Evolutionary conservation across 2,329 filamentous ascomycete species (phyloP), one percentile per base, ranked within the genome.

Genomic region (Fusarium sp.): DNA sequence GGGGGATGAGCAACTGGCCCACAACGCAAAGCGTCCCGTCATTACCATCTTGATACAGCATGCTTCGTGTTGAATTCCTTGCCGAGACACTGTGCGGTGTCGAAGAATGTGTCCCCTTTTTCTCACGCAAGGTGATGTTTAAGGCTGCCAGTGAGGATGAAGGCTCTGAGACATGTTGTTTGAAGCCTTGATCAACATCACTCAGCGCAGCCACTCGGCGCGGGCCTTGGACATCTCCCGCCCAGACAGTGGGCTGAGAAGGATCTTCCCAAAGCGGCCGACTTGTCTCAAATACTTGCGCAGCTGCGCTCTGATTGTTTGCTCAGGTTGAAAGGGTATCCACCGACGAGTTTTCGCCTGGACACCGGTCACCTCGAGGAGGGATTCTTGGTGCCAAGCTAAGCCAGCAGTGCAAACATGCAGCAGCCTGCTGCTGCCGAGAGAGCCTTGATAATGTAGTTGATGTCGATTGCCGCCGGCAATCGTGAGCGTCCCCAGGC

Each of bases 161-260:
- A 39, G 48, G 23, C 34, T 23, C 25, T 43, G 25, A 63, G 68
- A 48, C 56, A 75, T 43, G 32, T 35, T 32, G 27, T n/a, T 52
- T 32, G 48, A 32, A 63, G 56, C 30, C 56, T 58, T 54, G 63
- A 30, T 64, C 43, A 61, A 48, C 57, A 65, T 34, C 41, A 37
- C 34, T 50, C 18, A 39, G 43, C 56, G 35, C 63, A 65, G 41
- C 63, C 57, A 60, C 57, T 67, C 65, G 73, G 73, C 30, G 71
- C 63, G 73, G 73, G 48, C 73, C 71, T 76, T 67, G 57, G 39
- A 64, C 68, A 52, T 48, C 48, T 67, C 66, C 72, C 66, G 37
- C 48, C 39, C 52, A 41, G 60, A 62, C 60, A 67, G 14, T 30
- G 68, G 41, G 41, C 6, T 65, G 30, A n/a, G 48, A 52, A 52